Conservation (phyloP, 192 early-diverging fungal species). For the Coemansia sp. region DNA sequence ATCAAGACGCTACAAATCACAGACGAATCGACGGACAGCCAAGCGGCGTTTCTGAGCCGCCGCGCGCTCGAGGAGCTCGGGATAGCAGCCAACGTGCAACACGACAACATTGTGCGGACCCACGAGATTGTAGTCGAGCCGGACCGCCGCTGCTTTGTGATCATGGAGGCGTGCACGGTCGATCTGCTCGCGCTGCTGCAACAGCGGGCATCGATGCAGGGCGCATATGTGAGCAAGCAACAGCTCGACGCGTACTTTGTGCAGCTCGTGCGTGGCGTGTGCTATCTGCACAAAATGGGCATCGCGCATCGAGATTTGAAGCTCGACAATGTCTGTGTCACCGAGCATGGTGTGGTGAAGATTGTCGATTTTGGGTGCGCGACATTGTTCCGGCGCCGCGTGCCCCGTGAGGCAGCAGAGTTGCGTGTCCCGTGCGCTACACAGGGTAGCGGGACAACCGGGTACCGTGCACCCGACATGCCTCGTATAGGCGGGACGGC, state of each 20-base stretch:
- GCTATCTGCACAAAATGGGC: slow-evolving; percentile 77
- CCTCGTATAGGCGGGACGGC: no score
- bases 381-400: slow-evolving; percentile 40
- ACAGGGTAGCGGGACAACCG: no score
- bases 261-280: slow-evolving; percentile 70
- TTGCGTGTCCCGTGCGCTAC: slow-evolving; percentile 5
- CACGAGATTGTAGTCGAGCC: slow-evolving; percentile 66
- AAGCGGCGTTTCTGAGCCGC: slow-evolving; percentile 8
- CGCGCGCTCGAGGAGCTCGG: slow-evolving; percentile 43
- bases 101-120: slow-evolving; percentile 69
- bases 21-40: neutral
- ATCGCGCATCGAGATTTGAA: slow-evolving; percentile 90
- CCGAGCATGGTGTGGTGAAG: slow-evolving; percentile 65
- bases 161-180: slow-evolving; percentile 84
- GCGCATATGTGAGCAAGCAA: slow-evolving; percentile 7
- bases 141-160: slow-evolving; percentile 56
- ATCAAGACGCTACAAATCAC: slow-evolving; percentile 32
- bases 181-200: slow-evolving; percentile 79
- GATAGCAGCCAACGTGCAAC: slow-evolving; percentile 53
- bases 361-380: slow-evolving; percentile 82
- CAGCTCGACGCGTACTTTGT: slow-evolving; percentile 74
- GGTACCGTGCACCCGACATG: no score
- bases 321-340: slow-evolving; percentile 85
- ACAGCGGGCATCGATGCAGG: slow-evolving; percentile 52
- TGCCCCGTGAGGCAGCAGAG: neutral